Conservation (phyloP, 805 yeast species). For the Kodamaea fukazawae region DNA sequence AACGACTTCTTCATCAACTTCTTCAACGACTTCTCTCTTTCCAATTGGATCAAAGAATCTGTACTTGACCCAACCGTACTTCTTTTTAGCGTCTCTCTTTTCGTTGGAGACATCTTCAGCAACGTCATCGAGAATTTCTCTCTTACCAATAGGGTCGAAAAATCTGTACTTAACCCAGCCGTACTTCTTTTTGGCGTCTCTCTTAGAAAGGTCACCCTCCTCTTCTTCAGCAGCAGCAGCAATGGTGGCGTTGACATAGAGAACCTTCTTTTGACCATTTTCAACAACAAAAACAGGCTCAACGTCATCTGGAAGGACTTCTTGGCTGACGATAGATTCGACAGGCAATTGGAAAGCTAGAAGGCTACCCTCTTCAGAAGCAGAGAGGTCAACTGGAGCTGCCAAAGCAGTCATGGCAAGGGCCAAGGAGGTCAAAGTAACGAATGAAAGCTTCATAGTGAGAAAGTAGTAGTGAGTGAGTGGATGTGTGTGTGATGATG, state of each 20-base stretch:
- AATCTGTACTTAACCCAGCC: conserved; percentile 8
- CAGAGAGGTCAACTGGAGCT: conserved; percentile 1
- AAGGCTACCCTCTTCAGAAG: background rate
- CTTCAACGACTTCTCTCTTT: conserved; percentile 11
- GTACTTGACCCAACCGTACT: conserved; percentile 8
- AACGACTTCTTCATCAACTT: no score
- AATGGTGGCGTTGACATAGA: conserved; percentile 15
- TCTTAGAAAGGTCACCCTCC: background rate
- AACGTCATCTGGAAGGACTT: conserved; percentile 10
- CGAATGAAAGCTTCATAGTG: conserved; percentile 15
- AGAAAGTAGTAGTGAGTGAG: background rate
- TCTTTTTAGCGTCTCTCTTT: conserved; percentile 6
- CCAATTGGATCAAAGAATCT: conserved; percentile 11
- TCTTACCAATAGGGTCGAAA: conserved; percentile 7
- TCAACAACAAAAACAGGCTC: conserved; percentile 11
- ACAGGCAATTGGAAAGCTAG: conserved; percentile 11
- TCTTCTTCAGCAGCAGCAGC: conserved; percentile 7
- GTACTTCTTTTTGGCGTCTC: conserved; percentile 8
- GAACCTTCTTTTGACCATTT: conserved; percentile 12
- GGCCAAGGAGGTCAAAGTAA: conserved; percentile 10
- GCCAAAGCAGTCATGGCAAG: conserved; percentile 9
- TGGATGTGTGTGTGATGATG: no score
- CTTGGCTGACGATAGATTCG: conserved; percentile 12
- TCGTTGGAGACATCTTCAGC: no score
- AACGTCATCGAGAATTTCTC: conserved; percentile 13